Conservation (phyloP, 495 filamentous ascomycete genomes). For the Letharia lupina region DNA sequence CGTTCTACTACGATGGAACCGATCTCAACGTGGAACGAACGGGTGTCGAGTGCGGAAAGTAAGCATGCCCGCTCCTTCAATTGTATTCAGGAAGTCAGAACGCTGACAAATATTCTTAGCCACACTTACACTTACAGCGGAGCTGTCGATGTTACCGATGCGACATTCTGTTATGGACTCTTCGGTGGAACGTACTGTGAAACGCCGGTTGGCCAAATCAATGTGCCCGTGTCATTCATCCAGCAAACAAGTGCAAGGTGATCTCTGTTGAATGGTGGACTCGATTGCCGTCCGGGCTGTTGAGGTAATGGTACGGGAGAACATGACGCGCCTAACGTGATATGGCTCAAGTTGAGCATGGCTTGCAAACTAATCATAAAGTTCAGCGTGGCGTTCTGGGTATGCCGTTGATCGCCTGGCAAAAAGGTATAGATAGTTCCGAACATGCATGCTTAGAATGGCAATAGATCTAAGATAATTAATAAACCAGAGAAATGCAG, state of each 20-base stretch:
- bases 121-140: not conserved
- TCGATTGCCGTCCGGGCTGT: not conserved
- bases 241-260: conserved; percentile 4
- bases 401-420: not conserved
- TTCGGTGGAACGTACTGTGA: conserved; percentile 2
- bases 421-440: not conserved
- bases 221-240: conserved; percentile 1
- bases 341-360: not conserved
- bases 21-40: not conserved
- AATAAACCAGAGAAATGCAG: not conserved
- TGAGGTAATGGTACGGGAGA: not conserved
- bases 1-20: not conserved
- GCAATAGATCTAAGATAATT: not conserved
- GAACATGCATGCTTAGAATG: not conserved
- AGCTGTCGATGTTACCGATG: not conserved
- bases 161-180: not conserved
- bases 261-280: not conserved
- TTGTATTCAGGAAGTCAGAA: not conserved
- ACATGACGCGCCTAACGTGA: not conserved
- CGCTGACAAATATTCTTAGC: not conserved
- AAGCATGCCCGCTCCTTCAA: not conserved
- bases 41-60: conserved; percentile 1
- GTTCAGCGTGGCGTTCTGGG: not conserved
- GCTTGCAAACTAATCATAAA: not conserved
- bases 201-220: conserved; percentile 1